These are phyloP conservation scores for Suillus lakei DNA, from an alignment of 768 basidiomycete genomes.

Conservation along the genomic window DNA sequence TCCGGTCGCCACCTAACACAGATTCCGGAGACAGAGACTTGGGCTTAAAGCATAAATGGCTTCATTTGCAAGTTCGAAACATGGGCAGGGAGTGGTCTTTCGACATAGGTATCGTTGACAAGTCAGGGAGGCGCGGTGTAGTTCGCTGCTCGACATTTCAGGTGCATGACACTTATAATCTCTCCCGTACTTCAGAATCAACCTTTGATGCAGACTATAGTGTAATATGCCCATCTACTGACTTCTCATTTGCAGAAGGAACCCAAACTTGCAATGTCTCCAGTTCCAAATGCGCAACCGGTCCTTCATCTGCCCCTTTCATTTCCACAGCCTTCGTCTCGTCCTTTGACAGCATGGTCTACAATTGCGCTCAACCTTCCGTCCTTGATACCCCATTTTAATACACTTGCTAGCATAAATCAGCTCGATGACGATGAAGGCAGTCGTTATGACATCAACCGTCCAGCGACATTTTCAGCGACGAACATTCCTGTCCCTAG, in stretches of 20 bases:
- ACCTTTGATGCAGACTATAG: not conserved
- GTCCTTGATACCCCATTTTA: conserved; percentile 63
- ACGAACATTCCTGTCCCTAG: conserved; percentile 43
- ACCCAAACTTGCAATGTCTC: conserved; percentile 49
- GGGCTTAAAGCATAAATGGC: conserved; percentile 71
- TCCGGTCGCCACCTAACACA: conserved; percentile 58
- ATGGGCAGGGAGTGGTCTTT: conserved; percentile 73
- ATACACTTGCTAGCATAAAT: conserved; percentile 45
- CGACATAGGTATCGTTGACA: conserved; percentile 77
- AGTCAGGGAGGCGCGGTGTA: conserved; percentile 57
- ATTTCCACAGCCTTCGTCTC: conserved; percentile 60
- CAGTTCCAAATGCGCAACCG: conserved; percentile 45
- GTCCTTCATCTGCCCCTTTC: conserved; percentile 73
- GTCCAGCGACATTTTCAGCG: conserved; percentile 17
- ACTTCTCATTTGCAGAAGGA: conserved; percentile 47
- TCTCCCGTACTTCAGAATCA: conserved; percentile 1
- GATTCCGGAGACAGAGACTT: conserved; percentile 38
- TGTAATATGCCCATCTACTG: conserved; percentile 5
- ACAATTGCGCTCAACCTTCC: conserved; percentile 68
- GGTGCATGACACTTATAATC: conserved; percentile 44
- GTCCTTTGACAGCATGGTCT: conserved; percentile 70
- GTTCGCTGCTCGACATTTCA: conserved; percentile 81
- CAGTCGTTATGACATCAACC: conserved; percentile 8
- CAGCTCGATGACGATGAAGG: conserved; percentile 25
- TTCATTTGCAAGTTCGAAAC: conserved; percentile 77